phyloP scores from a whole-genome alignment of 2,329 filamentous ascomycete species.

The Sarocladium kiliense region DNA sequence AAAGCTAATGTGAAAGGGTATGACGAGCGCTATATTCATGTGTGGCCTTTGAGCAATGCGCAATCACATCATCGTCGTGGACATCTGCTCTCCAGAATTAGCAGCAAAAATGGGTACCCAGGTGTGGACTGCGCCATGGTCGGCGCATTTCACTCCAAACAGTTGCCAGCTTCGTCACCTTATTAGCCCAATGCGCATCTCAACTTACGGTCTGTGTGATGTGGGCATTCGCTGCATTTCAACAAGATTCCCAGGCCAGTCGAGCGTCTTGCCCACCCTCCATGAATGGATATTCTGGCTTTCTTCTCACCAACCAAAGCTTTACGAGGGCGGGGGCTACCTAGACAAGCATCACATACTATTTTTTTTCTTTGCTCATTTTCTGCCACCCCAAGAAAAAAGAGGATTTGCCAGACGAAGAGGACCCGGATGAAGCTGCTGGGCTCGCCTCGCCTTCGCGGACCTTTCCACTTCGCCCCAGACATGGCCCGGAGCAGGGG shows the following conservation, averaged over 20 bases:
- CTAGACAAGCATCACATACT: background rate
- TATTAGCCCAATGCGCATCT: background rate
- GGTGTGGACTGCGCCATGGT: background rate
- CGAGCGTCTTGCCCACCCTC: background rate
- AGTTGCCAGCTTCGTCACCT: background rate
- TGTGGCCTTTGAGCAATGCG: background rate
- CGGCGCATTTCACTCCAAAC: background rate
- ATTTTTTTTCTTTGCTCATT: background rate
- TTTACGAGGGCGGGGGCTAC: background rate
- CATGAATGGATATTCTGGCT: background rate
- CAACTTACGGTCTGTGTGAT: background rate
- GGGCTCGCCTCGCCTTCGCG: background rate
- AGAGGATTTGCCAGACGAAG: background rate
- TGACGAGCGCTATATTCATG: background rate
- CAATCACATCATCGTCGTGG: background rate
- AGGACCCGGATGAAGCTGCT: background rate
- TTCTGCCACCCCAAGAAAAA: background rate
- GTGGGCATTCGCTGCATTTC: background rate
- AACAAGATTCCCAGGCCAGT: background rate
- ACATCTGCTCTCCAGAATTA: background rate
- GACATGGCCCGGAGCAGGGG: conserved; percentile 9
- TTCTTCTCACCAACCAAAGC: background rate
- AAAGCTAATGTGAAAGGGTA: background rate
- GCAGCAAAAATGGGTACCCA: conserved; percentile 1
- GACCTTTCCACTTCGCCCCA: conserved; percentile 13